Percentiles rank a stretch among this genome's conserved stretches.
Evolutionary conservation across 495 filamentous ascomycete genomes (phyloP).

Genomic region (Mycothermus thermophilus): DNA sequence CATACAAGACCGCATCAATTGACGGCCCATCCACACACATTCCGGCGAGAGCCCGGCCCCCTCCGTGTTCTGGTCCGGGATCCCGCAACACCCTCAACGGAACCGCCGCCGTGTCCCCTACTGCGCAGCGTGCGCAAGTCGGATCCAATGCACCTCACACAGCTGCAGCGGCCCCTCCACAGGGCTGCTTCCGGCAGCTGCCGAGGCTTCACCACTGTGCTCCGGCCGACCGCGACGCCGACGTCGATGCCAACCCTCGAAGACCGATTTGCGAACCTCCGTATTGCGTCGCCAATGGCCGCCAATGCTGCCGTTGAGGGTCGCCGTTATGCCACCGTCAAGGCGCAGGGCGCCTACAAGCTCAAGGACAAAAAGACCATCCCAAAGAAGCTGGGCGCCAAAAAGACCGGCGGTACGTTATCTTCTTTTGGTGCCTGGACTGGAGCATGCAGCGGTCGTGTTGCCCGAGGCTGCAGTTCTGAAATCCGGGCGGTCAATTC

Average conservation of each 20-base stretch:
- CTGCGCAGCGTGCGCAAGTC: slow-evolving; percentile 6
- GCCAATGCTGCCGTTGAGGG: slow-evolving; percentile 27
- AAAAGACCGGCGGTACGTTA: slow-evolving; percentile 65
- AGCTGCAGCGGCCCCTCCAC: slow-evolving; percentile 38
- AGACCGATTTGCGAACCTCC: slow-evolving; percentile 15
- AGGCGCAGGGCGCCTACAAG: slow-evolving; percentile 76
- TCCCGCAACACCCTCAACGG: neutral
- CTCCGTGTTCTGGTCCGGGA: slow-evolving; percentile 3
- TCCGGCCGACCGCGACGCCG: slow-evolving; percentile 11
- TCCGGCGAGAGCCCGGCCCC: too few species aligned
- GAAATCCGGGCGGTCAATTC: too few species aligned
- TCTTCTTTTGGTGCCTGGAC: neutral
- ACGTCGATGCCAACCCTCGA: slow-evolving; percentile 7
- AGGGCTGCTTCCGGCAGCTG: slow-evolving; percentile 30
- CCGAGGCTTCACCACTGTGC: slow-evolving; percentile 9
- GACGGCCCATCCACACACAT: too few species aligned
- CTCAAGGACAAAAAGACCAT: slow-evolving; percentile 67
- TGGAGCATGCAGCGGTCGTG: neutral
- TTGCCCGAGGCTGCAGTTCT: neutral
- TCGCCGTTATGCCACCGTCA: slow-evolving; percentile 66
- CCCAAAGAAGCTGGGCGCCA: slow-evolving; percentile 88
- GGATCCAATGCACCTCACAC: slow-evolving; percentile 35
- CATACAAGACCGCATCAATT: too few species aligned
- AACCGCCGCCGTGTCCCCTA: neutral
- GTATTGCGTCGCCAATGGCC: slow-evolving; percentile 5